phyloP scores from a whole-genome alignment of 2,329 filamentous ascomycete genomes.

The Alternaria sp. region DNA sequence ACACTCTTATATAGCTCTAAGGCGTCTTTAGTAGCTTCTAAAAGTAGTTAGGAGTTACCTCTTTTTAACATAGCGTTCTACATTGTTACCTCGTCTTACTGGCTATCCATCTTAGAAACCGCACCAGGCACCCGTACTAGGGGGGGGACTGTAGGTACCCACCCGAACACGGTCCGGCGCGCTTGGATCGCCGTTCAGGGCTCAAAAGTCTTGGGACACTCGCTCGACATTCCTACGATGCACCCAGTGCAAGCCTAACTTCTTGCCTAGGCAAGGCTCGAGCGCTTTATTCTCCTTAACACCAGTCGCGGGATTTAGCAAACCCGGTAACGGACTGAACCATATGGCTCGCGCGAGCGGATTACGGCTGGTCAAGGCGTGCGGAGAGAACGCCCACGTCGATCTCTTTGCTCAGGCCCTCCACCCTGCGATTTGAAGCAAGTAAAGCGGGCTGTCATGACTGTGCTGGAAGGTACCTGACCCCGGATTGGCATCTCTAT shows the following conservation, averaged over 20 bases:
- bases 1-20: too few relatives aligned
- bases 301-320: constrained; percentile 1
- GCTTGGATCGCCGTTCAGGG: neutral
- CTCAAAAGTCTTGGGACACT: neutral
- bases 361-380: neutral
- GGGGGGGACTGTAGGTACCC: too few relatives aligned
- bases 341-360: constrained; percentile 6
- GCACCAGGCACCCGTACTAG: too few relatives aligned
- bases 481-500: constrained; percentile 1
- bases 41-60: too few relatives aligned
- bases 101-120: too few relatives aligned
- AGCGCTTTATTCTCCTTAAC: constrained; percentile 1
- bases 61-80: too few relatives aligned
- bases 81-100: too few relatives aligned
- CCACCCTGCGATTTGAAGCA: neutral
- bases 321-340: constrained; percentile 1
- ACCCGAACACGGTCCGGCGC: neutral
- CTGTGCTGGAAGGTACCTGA: constrained; percentile 1
- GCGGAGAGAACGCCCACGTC: neutral
- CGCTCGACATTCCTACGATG: neutral
- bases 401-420: constrained; percentile 1
- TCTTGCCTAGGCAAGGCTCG: neutral
- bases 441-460: constrained; percentile 1
- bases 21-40: too few relatives aligned
- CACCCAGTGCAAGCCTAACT: neutral